Percentiles rank a stretch among this genome's conserved stretches.
Evolutionary conservation across 1,284 basidiomycete genomes (phyloP).

Genomic region (Apiotrichum akiyoshidainum): DNA sequence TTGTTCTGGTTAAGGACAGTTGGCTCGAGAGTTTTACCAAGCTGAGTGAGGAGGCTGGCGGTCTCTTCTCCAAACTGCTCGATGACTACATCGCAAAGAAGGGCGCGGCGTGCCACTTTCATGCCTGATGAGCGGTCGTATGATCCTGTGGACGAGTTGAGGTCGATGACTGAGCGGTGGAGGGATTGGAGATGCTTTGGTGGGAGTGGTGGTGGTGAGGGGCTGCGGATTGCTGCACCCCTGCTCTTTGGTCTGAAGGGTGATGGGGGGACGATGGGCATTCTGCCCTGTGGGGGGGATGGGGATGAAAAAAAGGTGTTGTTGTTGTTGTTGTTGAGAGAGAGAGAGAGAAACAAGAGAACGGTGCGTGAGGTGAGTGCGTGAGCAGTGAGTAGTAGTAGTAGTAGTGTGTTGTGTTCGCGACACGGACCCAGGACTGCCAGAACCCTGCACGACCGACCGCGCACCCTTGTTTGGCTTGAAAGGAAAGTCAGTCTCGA

Average conservation of each 20-base stretch:
- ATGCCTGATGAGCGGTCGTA: slow-evolving; percentile 31
- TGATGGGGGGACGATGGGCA: slow-evolving; percentile 18
- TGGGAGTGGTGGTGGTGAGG: slow-evolving; percentile 13
- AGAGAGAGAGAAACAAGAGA: not conserved
- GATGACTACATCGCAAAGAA: slow-evolving; percentile 45
- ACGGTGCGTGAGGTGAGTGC: no score
- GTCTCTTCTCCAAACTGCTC: slow-evolving; percentile 42
- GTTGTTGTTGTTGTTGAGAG: not conserved
- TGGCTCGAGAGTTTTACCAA: slow-evolving; percentile 38
- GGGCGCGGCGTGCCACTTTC: slow-evolving; percentile 39
- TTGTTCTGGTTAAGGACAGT: not conserved
- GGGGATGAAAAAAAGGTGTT: no score
- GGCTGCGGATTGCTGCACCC: slow-evolving; percentile 2
- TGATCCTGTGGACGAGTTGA: slow-evolving; percentile 41
- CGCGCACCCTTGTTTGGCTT: not conserved
- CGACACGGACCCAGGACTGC: not conserved
- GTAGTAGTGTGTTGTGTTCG: not conserved
- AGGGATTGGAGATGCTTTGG: slow-evolving; percentile 26
- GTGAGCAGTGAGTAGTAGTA: no score
- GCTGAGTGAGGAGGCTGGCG: slow-evolving; percentile 33
- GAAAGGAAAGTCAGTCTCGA: no score
- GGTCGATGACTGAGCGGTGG: slow-evolving; percentile 27
- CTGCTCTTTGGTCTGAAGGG: slow-evolving; percentile 21
- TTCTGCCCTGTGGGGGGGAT: not conserved
- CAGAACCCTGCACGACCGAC: no score